Percentiles rank a stretch among this genome's conserved stretches.
phyloP scores from a whole-genome alignment of 176 grass and related monocot genomes.

The Eleusine indica region DNA sequence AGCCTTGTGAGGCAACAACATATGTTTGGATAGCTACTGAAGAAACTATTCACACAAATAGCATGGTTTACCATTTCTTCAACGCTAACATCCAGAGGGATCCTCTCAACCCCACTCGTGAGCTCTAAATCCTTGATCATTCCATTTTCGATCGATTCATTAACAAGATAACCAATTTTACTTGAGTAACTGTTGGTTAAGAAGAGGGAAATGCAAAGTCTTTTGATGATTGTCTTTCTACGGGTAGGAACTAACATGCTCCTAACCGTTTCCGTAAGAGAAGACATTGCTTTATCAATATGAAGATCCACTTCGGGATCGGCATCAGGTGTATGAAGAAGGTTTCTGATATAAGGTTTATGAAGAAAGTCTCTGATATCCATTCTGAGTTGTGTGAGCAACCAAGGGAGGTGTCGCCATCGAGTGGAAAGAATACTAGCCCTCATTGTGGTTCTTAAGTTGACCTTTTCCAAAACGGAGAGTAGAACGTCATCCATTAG shows the following conservation, averaged over 20 bases:
- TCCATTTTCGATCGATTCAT: not conserved
- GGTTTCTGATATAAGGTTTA: not conserved
- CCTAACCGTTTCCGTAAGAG: not conserved
- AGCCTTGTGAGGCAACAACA: not conserved
- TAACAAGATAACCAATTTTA: conserved; percentile 15
- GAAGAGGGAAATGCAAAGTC: not conserved
- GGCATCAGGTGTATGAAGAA: not conserved
- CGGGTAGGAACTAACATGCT: not conserved
- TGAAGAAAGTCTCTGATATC: conserved; percentile 1
- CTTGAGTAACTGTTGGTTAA: not conserved
- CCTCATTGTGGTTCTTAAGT: not conserved
- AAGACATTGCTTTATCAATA: conserved; percentile 22
- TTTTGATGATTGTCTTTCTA: not conserved
- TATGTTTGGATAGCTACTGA: conserved; percentile 6
- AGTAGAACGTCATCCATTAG: conserved; percentile 8
- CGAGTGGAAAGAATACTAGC: not conserved
- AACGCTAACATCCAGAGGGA: not conserved
- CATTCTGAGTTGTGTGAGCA: not conserved
- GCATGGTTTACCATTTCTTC: conserved; percentile 9
- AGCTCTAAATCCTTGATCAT: conserved; percentile 15
- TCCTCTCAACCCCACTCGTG: not conserved
- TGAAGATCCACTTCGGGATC: not conserved
- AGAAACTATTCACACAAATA: not conserved
- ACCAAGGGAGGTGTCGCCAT: conserved; percentile 16
- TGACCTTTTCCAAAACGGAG: not conserved